phyloP scores from a whole-genome alignment of 148 eudicot genomes.

The Chenopodium quinoa region DNA sequence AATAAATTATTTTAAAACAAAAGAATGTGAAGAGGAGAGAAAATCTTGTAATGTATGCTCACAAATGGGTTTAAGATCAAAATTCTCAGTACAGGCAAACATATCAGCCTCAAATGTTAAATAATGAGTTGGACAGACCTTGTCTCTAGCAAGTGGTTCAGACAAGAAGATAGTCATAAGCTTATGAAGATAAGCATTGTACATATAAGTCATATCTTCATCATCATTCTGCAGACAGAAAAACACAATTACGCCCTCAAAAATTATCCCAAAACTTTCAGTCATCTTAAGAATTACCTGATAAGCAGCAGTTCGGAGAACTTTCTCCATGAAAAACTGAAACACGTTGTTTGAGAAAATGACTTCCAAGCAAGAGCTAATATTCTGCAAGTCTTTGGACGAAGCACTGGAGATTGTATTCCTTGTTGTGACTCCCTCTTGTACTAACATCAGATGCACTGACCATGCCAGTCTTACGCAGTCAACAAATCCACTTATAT shows the following conservation, averaged over 20 bases:
- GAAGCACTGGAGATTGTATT: conserved; percentile 46
- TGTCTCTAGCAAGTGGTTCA: conserved; percentile 89
- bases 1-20: neutral
- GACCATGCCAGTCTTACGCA: conserved; percentile 91
- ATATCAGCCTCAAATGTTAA: neutral
- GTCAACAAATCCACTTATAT: conserved; percentile 64
- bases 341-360: conserved; percentile 76
- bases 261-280: neutral
- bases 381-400: conserved; percentile 51
- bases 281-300: conserved; percentile 48
- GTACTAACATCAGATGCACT: conserved; percentile 70
- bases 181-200: conserved; percentile 96
- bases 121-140: conserved; percentile 45
- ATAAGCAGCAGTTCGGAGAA: conserved; percentile 87
- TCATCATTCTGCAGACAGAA: conserved; percentile 77
- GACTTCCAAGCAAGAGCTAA: conserved; percentile 67
- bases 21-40: neutral
- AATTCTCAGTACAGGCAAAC: neutral
- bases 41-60: neutral
- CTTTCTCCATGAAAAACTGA: conserved; percentile 75
- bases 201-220: conserved; percentile 91
- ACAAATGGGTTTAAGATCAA: neutral
- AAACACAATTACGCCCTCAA: neutral
- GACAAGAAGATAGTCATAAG: conserved; percentile 80
- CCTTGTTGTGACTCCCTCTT: conserved; percentile 51